phyloP scores from a whole-genome alignment of 345 rosid genomes.

The Punica granatum region DNA sequence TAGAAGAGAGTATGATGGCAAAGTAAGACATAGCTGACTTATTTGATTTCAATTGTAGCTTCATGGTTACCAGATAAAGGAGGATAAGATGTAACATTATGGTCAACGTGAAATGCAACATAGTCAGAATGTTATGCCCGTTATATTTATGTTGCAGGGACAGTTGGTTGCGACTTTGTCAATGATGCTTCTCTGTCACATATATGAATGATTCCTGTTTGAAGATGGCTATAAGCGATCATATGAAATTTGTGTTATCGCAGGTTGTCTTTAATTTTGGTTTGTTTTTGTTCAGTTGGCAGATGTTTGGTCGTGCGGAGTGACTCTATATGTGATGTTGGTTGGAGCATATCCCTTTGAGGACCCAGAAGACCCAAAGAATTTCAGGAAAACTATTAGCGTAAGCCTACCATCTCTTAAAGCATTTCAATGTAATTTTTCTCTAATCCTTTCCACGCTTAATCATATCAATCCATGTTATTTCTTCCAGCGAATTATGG shows the following conservation, averaged over 20 bases:
- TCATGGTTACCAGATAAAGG: background rate
- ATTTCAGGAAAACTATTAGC: constrained; percentile 42
- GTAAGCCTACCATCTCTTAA: constrained; percentile 15
- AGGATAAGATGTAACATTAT: background rate
- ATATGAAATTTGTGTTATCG: background rate
- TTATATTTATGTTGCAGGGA: background rate
- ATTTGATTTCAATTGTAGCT: background rate
- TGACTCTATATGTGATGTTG: constrained; percentile 49
- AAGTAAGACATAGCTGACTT: constrained; percentile 20
- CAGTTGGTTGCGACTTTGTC: background rate
- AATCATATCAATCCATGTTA: background rate
- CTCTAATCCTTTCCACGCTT: background rate
- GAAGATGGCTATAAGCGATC: background rate
- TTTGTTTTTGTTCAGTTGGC: constrained; percentile 30
- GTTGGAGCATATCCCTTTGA: constrained; percentile 56
- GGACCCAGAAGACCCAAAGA: constrained; percentile 46
- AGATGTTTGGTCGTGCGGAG: constrained; percentile 56
- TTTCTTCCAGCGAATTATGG: constrained; percentile 22
- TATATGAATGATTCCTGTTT: background rate
- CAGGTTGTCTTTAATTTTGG: background rate
- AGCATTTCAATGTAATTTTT: background rate
- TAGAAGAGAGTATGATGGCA: constrained; percentile 48
- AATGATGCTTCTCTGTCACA: background rate
- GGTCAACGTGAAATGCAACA: no score
- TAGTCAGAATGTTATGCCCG: background rate